Evolutionary conservation across 331 rosid genomes (phyloP).

Genomic region (Phaseolus coccineus): DNA sequence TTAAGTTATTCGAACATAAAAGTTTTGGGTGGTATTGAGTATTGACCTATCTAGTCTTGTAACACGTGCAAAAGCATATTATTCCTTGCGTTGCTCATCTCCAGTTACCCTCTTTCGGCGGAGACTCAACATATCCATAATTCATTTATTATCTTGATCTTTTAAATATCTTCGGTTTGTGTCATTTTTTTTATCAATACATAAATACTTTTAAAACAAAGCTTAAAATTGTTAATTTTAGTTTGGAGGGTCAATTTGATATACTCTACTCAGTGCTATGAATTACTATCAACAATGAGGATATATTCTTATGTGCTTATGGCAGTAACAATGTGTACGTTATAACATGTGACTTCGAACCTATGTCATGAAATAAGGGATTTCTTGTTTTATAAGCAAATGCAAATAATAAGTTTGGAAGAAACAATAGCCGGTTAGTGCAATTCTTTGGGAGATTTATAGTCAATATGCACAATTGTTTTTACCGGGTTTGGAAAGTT

Average conservation of each 20-base stretch:
- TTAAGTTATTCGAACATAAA: slow-evolving; percentile 48
- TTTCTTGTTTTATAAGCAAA: not conserved
- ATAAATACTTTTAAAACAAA: not conserved
- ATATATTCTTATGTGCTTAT: not conserved
- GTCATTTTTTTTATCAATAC: not conserved
- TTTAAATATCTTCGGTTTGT: not conserved
- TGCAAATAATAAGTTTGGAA: not conserved
- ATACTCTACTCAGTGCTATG: not conserved
- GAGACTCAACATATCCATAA: not conserved
- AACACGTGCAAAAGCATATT: slow-evolving; percentile 32
- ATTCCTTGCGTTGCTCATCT: slow-evolving; percentile 61
- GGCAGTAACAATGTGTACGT: not conserved
- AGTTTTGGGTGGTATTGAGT: slow-evolving; percentile 24
- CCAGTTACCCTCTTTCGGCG: slow-evolving; percentile 42
- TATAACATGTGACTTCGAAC: not conserved
- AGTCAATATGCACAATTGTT: not conserved
- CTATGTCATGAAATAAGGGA: slow-evolving; percentile 1
- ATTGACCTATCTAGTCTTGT: slow-evolving; percentile 40
- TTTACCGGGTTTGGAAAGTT: not conserved
- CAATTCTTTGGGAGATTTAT: not conserved
- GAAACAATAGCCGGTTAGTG: not conserved
- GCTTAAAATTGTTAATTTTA: not conserved
- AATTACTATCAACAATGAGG: not conserved
- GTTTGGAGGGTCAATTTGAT: not conserved
- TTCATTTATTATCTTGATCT: not conserved